phyloP scores from a whole-genome alignment of 805 yeast genomes.

The Millerozyma miso region DNA sequence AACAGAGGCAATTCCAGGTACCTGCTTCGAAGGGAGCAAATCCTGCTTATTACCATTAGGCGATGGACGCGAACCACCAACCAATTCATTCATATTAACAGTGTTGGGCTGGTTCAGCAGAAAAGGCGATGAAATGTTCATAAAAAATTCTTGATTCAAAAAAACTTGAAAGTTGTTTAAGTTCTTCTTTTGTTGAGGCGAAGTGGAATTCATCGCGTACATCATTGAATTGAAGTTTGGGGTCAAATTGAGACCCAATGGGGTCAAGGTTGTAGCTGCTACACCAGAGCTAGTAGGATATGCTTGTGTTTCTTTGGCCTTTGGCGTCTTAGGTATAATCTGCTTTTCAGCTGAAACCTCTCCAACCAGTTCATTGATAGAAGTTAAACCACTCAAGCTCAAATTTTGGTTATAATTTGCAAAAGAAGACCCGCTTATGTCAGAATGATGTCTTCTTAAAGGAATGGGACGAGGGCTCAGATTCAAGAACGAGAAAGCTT shows the following conservation, averaged over 20 bases:
- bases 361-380: constrained; percentile 10
- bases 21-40: background rate
- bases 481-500: background rate
- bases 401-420: constrained; percentile 4
- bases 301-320: constrained; percentile 22
- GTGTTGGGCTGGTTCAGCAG: constrained; percentile 5
- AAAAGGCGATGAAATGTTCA: constrained; percentile 7
- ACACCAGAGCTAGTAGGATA: background rate
- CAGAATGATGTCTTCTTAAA: constrained; percentile 23
- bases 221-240: constrained; percentile 40
- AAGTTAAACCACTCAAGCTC: constrained; percentile 4
- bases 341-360: constrained; percentile 5
- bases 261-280: constrained; percentile 28
- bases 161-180: constrained; percentile 14
- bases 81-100: constrained; percentile 17
- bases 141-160: constrained; percentile 27
- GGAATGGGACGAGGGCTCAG: constrained; percentile 5
- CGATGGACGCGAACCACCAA: constrained; percentile 6
- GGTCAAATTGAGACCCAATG: constrained; percentile 31
- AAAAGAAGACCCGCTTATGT: constrained; percentile 12
- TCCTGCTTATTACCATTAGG: background rate
- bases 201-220: constrained; percentile 31
- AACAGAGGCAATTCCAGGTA: constrained; percentile 7
- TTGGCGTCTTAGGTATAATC: constrained; percentile 34
- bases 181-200: constrained; percentile 24